phyloP scores from a whole-genome alignment of 1,284 basidiomycete genomes.

The Puccinia novopanici region DNA sequence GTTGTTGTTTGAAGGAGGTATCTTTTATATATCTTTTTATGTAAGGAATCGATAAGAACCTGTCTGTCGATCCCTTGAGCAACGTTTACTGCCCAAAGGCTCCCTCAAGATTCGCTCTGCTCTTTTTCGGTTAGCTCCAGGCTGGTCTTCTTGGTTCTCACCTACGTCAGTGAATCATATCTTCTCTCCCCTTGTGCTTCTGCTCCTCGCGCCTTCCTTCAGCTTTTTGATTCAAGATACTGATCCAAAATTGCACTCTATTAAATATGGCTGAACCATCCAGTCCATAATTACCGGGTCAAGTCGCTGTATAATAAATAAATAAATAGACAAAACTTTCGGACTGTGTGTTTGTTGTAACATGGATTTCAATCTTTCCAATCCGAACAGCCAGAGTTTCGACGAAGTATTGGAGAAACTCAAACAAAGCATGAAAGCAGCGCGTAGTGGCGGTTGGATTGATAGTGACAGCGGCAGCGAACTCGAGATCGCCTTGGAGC shows the following conservation, averaged over 20 bases:
- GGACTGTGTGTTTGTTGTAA: too few species aligned
- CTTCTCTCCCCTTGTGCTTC: too few species aligned
- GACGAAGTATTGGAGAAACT: slow-evolving; percentile 48
- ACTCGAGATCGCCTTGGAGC: slow-evolving; percentile 38
- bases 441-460: slow-evolving; percentile 44
- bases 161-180: background rate
- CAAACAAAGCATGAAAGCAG: slow-evolving; percentile 47
- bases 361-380: slow-evolving; percentile 31
- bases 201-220: background rate
- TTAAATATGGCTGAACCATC: too few species aligned
- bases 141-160: background rate
- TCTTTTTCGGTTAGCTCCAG: background rate
- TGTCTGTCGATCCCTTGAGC: background rate
- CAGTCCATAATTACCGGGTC: background rate
- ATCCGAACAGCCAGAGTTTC: slow-evolving; percentile 40
- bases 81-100: background rate
- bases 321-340: background rate
- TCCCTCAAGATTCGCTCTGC: background rate
- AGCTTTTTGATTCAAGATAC: too few species aligned
- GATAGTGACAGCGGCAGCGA: slow-evolving; percentile 44
- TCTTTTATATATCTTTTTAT: background rate
- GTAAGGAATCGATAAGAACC: background rate
- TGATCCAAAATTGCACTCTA: background rate
- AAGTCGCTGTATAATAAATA: background rate
- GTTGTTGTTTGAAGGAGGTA: too few species aligned